Evolutionary conservation across 306 rosid genomes (phyloP).

Genomic region (Quercus aquifolioides): DNA sequence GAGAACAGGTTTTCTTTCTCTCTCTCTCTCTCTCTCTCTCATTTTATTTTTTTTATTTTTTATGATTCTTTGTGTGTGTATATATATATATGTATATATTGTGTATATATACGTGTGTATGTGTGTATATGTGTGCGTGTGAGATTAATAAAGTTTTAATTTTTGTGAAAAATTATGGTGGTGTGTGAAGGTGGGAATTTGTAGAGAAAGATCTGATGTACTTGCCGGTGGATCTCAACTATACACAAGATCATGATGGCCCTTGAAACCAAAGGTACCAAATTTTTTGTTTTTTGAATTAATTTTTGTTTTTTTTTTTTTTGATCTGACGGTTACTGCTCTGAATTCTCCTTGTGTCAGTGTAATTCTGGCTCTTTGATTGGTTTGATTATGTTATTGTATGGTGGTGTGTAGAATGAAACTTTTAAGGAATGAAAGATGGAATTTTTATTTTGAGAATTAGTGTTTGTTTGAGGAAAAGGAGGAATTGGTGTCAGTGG

Average conservation of each 20-base stretch:
- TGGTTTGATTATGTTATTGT: neutral
- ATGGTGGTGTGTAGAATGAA: neutral
- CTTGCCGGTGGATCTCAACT: slow-evolving; percentile 77
- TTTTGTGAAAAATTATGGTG: neutral
- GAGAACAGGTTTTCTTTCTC: slow-evolving; percentile 31
- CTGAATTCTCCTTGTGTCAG: neutral
- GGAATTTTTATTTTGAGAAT: neutral
- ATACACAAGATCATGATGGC: slow-evolving; percentile 77
- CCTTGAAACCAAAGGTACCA: slow-evolving; percentile 74
- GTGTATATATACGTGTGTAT: slow-evolving; percentile 11
- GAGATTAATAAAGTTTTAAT: neutral
- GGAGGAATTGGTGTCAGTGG: neutral
- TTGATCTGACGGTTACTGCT: slow-evolving; percentile 17
- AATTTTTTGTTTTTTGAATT: neutral
- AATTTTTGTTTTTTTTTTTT: neutral
- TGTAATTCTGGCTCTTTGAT: neutral
- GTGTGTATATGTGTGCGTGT: neutral
- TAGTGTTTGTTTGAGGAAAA: neutral
- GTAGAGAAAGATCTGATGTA: slow-evolving; percentile 76
- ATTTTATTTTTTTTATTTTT: slow-evolving; percentile 4
- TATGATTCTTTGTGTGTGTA: neutral
- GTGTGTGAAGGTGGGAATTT: slow-evolving; percentile 36
- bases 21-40: neutral
- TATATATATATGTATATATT: neutral
- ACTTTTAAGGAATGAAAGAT: too few relatives aligned